Base-by-base conservation (phyloP, 495 filamentous ascomycete genomes). In the Penicillium bialowiezense region DNA sequence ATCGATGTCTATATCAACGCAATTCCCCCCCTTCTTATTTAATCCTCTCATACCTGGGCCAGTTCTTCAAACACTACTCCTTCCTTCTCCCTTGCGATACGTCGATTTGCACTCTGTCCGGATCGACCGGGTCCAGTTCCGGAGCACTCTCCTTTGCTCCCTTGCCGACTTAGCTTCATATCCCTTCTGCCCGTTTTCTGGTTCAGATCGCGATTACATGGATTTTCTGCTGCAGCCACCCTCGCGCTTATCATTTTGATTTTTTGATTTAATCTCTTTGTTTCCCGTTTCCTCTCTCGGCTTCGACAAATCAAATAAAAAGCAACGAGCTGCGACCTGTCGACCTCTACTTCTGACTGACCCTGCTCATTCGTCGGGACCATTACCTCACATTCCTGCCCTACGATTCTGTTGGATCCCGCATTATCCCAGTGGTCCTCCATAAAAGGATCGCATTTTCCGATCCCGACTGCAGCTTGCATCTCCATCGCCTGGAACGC, bases 311-410 rank as follows among this genome's bases (percentile, higher is more conserved):
- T 43, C 60, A 49, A 50, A 62, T 58, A 60, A 63, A 63, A 65
- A 63, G 59, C 52, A 61, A 61, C 50, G 18, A 48, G 34, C 56
- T 57, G 41, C 58, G 57, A 68, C 59, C 63, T 64, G 54, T 67
- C 64, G 45, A 62, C 45, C 58, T 38, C 51, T 50, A 21, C 50
- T 42, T 38, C 41, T 54, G 45, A 35, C 14, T 7, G 35, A 33
- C 40, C 42, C 26, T 54, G 36, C 47, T 38, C 42, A 56, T 59
- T 65, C 60, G 36, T 59, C 46, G 61, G 58, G 54, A 44, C 47
- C 50, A 56, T 60, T 59, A 62, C 56, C 48, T 70, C 63, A 68
- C 70, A 73, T 73, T 73, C 70, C 65, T 72, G 67, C 70, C 68
- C 65, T 73, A 74, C 60, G 56, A 60, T 61, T 48, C 66, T 64